Base-by-base conservation (phyloP, 148 eudicot genomes). In the Rhododendron simsii region DNA sequence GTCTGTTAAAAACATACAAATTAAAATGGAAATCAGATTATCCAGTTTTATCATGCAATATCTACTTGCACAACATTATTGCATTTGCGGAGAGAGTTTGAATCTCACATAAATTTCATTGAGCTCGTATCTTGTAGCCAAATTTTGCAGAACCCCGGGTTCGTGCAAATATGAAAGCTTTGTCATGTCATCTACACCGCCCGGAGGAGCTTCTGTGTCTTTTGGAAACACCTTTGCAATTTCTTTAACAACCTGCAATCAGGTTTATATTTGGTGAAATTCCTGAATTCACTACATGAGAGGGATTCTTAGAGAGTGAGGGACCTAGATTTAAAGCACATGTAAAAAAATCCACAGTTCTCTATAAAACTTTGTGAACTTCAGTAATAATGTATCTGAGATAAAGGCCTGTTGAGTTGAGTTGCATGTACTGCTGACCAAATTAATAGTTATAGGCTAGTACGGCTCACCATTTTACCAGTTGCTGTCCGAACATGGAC, bases 111-210 rank as follows among this genome's bases (percentile, higher is more conserved):
- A 96, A 65, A 96, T 96, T 87, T 96, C 99, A 91, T 96, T 96
- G 74, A 96, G 94, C 86, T 96, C 96, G 86, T 96, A 96, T 96
- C 99, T 92, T 88, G 93, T 83, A 57, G 98, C 95, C 88, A 96
- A 87, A 85, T 96, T 96, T 88, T 92, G 93, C 80, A 96, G 91
- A 82, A 96, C 99, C 85, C 99, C 99, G 0, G 99, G 99, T 91
- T 96, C 99, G 87, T 96, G 99, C 91, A 96, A 91, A 90, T 95
- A 96, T 79, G 99, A 93, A 84, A 96, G 99, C 91, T 93, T 95
- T 87, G 99, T 96, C 99, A 96, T 96, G 93, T 96, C 99, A 89
- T 96, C 99, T 35, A 95, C 98, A 86, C 99, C 99, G 86, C 96
- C 99, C 55, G 94, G 98, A 86, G 98, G 95, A 87, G 98, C 98